phyloP scores from a whole-genome alignment of 495 filamentous ascomycete genomes.

The Lasiosphaeria hispida region DNA sequence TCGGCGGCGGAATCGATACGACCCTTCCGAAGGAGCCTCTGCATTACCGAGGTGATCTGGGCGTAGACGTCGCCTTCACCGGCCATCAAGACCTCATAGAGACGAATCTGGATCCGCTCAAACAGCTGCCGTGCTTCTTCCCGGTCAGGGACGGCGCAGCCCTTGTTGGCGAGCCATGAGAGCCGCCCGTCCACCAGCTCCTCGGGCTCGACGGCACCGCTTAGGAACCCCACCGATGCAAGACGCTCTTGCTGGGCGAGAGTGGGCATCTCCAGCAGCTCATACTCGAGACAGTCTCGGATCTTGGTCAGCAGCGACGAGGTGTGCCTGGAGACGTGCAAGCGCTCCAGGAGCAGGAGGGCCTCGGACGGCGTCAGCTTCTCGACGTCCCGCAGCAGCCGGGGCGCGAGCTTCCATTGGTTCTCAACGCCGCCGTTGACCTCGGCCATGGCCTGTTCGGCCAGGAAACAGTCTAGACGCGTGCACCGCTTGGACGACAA shows the following conservation, averaged over 20 bases:
- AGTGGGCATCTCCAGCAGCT: constrained; percentile 51
- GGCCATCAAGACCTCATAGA: constrained; percentile 41
- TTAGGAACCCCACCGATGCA: constrained; percentile 51
- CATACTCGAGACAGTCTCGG: constrained; percentile 43
- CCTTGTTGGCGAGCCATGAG: constrained; percentile 51
- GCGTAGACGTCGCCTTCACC: constrained; percentile 43
- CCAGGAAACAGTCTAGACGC: constrained; percentile 52
- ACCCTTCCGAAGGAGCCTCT: constrained; percentile 36
- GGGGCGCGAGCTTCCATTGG: constrained; percentile 40
- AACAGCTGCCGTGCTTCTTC: constrained; percentile 45
- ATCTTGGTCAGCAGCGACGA: constrained; percentile 30
- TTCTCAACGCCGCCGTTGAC: constrained; percentile 38
- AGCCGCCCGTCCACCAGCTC: constrained; percentile 47
- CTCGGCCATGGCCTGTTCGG: constrained; percentile 45
- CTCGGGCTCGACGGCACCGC: constrained; percentile 39
- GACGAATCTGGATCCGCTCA: constrained; percentile 41
- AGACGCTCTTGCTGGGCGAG: constrained; percentile 47
- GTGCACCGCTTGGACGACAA: constrained; percentile 49
- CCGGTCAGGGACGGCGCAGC: constrained; percentile 42
- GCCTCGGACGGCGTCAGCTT: constrained; percentile 52
- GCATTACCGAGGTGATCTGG: constrained; percentile 38
- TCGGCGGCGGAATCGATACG: constrained; percentile 49
- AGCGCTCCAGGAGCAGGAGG: constrained; percentile 49
- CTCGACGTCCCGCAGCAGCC: constrained; percentile 51
- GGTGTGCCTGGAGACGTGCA: constrained; percentile 37